phyloP scores from a whole-genome alignment of 148 eudicot species.

The Cornus kousa region DNA sequence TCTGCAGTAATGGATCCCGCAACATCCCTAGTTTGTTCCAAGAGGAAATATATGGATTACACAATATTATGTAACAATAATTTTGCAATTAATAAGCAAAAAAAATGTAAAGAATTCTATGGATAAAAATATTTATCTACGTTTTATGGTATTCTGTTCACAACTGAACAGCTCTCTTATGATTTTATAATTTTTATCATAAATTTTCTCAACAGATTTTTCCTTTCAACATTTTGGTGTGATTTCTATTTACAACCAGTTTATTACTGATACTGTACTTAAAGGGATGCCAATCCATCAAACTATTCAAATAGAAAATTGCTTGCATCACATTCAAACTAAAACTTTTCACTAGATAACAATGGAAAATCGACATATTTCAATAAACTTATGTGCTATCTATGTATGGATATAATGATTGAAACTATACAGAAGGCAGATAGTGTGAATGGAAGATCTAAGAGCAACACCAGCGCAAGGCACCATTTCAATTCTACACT shows the following conservation, averaged over 20 bases:
- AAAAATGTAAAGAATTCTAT: neutral
- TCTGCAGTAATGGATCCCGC: too few relatives aligned
- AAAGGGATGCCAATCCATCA: neutral
- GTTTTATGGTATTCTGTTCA: neutral
- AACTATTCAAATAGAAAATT: neutral
- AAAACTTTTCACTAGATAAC: too few relatives aligned
- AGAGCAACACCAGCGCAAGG: neutral
- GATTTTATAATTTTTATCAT: too few relatives aligned
- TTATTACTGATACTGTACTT: neutral
- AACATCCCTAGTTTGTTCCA: too few relatives aligned
- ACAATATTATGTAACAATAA: neutral
- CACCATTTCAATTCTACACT: too few relatives aligned
- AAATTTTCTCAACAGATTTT: too few relatives aligned
- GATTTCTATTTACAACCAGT: neutral
- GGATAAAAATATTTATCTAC: neutral
- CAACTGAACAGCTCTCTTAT: neutral
- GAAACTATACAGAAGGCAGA: neutral
- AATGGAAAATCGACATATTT: too few relatives aligned
- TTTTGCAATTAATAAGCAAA: neutral
- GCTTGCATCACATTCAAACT: neutral
- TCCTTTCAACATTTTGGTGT: neutral
- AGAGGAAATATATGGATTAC: too few relatives aligned
- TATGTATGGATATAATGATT: neutral
- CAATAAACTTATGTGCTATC: neutral
- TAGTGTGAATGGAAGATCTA: neutral